Evolutionary conservation across 495 filamentous ascomycete genomes (phyloP).

Genomic region (Entonaema liquescens): DNA sequence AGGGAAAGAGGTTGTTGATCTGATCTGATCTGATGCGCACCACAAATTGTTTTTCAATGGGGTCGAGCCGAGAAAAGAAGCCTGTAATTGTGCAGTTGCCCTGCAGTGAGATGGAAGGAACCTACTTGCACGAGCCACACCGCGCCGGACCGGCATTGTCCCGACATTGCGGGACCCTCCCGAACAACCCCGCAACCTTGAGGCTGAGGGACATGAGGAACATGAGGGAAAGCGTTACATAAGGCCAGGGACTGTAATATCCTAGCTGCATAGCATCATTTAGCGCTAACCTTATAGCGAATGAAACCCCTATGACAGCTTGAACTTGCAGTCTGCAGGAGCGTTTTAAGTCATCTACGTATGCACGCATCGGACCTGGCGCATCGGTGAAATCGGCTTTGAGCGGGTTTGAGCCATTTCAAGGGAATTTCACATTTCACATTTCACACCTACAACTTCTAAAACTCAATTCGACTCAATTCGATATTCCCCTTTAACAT

Average conservation of each 20-base stretch:
- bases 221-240: neutral
- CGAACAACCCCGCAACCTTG: conserved; percentile 29
- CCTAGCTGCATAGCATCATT: neutral
- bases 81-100: neutral
- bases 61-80: conserved; percentile 14
- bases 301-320: conserved; percentile 6
- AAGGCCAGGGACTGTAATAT: neutral
- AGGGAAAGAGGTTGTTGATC: conserved; percentile 13
- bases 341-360: neutral
- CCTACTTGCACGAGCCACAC: conserved; percentile 11
- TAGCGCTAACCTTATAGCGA: conserved; percentile 33
- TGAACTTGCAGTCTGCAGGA: neutral
- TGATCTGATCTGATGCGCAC: conserved; percentile 28
- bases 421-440: conserved; percentile 5
- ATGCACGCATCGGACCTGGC: conserved; percentile 13
- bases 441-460: neutral
- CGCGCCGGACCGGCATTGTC: conserved; percentile 31
- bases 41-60: conserved; percentile 31
- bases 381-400: conserved; percentile 30
- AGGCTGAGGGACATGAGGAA: conserved; percentile 27
- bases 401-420: conserved; percentile 40
- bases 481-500: neutral
- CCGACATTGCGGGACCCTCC: conserved; percentile 3
- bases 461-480: too few relatives aligned
- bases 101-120: neutral